Conservation (phyloP, 257 asterid species). For the Anisodus tanguticus region DNA sequence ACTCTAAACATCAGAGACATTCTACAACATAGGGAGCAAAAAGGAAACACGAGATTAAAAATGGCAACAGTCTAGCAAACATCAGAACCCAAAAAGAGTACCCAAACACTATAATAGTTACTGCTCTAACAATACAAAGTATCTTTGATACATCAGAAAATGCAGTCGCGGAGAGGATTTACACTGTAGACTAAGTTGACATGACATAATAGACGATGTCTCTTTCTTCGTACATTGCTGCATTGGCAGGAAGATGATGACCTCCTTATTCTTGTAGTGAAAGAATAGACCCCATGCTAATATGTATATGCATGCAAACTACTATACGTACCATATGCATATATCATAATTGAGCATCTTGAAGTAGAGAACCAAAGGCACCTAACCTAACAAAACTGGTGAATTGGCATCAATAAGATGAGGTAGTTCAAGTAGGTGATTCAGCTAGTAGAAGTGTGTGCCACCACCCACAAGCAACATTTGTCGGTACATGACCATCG, state of each 20-base stretch:
- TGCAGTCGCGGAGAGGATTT: neutral
- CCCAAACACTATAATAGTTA: neutral
- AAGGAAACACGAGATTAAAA: neutral
- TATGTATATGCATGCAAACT: slow-evolving; percentile 20
- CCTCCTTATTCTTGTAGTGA: slow-evolving; percentile 15
- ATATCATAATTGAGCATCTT: neutral
- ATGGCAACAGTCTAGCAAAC: neutral
- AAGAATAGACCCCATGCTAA: slow-evolving; percentile 23
- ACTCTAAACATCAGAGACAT: neutral
- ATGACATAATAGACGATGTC: neutral
- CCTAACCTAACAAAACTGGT: slow-evolving; percentile 82
- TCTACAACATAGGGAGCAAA: neutral
- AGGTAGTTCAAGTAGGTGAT: slow-evolving; percentile 52
- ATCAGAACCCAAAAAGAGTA: neutral
- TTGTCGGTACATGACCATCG: slow-evolving; percentile 60
- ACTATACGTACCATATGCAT: slow-evolving; percentile 6
- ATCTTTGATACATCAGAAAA: slow-evolving; percentile 20
- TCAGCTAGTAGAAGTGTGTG: slow-evolving; percentile 88
- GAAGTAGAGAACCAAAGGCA: neutral
- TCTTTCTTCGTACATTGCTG: neutral
- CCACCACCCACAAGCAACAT: slow-evolving; percentile 99
- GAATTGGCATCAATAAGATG: slow-evolving; percentile 26
- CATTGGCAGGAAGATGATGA: slow-evolving; percentile 13
- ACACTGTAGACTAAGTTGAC: neutral
- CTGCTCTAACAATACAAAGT: neutral